These are phyloP conservation scores for Stemphylium beticola DNA, from an alignment of 2,329 filamentous ascomycete species.

Conservation along the genomic window DNA sequence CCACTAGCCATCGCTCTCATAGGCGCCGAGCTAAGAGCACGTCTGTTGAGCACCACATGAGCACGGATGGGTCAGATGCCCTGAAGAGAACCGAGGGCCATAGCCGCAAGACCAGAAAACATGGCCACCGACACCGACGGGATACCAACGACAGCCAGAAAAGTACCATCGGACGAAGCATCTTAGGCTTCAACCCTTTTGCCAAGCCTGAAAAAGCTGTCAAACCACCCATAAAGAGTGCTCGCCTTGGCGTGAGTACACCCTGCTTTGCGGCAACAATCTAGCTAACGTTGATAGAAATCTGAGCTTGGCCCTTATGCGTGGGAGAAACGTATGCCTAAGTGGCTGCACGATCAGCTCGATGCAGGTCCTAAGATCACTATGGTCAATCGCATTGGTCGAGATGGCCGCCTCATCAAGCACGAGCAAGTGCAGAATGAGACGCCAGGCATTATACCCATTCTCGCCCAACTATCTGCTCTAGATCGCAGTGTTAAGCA, in stretches of 20 bases:
- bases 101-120: slow-evolving; percentile 33
- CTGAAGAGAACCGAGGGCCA: slow-evolving; percentile 22
- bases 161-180: slow-evolving; percentile 44
- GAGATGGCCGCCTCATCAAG: slow-evolving; percentile 51
- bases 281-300: slow-evolving; percentile 42
- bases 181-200: slow-evolving; percentile 44
- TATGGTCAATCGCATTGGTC: slow-evolving; percentile 49
- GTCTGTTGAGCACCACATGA: slow-evolving; percentile 32
- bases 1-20: slow-evolving; percentile 18
- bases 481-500: slow-evolving; percentile 68
- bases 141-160: slow-evolving; percentile 42
- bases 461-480: slow-evolving; percentile 58
- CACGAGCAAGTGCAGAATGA: slow-evolving; percentile 53
- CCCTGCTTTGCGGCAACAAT: neutral
- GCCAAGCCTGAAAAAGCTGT: slow-evolving; percentile 32
- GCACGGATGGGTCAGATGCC: slow-evolving; percentile 25
- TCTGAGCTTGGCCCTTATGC: slow-evolving; percentile 56
- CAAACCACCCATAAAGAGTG: slow-evolving; percentile 39
- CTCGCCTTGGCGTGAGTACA: slow-evolving; percentile 45
- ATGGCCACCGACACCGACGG: slow-evolving; percentile 29
- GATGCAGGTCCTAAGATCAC: slow-evolving; percentile 50
- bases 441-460: slow-evolving; percentile 52
- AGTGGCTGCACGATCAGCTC: slow-evolving; percentile 50
- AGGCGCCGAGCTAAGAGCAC: slow-evolving; percentile 25
- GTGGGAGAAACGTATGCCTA: slow-evolving; percentile 55